These are phyloP conservation scores for Trametes coccinea DNA, from an alignment of 768 basidiomycete genomes.

Conservation along the genomic window DNA sequence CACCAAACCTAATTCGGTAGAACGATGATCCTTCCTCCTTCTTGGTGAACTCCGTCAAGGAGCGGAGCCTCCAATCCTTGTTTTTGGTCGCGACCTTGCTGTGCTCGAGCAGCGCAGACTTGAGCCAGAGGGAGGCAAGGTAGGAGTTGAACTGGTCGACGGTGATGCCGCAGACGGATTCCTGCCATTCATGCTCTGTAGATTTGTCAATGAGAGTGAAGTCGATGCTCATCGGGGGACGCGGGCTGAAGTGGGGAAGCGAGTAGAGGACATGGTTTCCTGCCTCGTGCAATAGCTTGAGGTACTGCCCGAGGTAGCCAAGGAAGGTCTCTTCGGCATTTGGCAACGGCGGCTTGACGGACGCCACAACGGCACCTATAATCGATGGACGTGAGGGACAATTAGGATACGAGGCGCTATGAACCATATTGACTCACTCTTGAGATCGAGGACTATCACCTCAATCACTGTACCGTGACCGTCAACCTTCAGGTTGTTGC, in stretches of 20 bases:
- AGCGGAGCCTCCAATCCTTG: conserved; percentile 18
- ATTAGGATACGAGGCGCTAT: neutral
- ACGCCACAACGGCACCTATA: neutral
- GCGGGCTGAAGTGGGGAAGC: conserved; percentile 34
- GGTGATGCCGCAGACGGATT: conserved; percentile 25
- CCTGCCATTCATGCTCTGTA: conserved; percentile 11
- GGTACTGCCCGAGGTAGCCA: conserved; percentile 23
- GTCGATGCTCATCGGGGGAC: conserved; percentile 23
- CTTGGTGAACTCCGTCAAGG: conserved; percentile 29
- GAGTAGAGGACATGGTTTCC: conserved; percentile 34
- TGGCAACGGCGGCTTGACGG: conserved; percentile 14
- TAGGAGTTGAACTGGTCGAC: conserved; percentile 31
- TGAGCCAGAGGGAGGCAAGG: conserved; percentile 29
- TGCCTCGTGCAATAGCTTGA: conserved; percentile 29
- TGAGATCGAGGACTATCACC: conserved; percentile 24
- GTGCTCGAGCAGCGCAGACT: conserved; percentile 27
- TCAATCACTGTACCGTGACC: conserved; percentile 24
- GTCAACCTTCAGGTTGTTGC: conserved; percentile 27
- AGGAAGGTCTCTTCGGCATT: conserved; percentile 9
- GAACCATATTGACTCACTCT: conserved; percentile 2
- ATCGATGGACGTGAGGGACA: neutral
- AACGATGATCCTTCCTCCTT: conserved; percentile 16
- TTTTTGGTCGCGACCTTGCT: neutral
- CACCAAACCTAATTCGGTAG: conserved; percentile 31
- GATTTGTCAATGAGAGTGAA: conserved; percentile 27